Percentiles rank a stretch among this genome's conserved stretches.
phyloP scores from a whole-genome alignment of 2,329 filamentous ascomycete genomes.

The Beauveria sp. region DNA sequence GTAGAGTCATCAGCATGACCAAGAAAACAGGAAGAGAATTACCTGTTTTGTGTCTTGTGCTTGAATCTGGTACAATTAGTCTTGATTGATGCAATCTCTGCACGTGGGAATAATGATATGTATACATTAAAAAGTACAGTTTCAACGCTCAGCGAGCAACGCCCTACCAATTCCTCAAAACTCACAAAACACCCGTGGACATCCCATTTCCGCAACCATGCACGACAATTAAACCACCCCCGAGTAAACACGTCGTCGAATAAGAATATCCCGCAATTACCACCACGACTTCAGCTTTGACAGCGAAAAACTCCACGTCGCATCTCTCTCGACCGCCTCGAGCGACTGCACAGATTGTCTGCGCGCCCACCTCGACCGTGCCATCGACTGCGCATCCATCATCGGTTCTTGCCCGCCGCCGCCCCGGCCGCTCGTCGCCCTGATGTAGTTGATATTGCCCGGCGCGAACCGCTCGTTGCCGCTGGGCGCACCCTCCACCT shows the following conservation, averaged over 20 bases:
- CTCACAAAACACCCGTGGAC: not conserved
- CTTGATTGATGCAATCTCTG: not conserved
- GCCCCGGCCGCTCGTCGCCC: not conserved
- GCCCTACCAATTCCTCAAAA: not conserved
- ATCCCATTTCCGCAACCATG: not conserved
- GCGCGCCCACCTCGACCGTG: not conserved
- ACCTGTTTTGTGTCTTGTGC: not conserved
- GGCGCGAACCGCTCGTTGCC: not conserved
- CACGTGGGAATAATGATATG: not conserved
- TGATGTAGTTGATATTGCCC: slow-evolving; percentile 2
- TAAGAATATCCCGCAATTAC: not conserved
- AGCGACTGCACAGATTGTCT: slow-evolving; percentile 1
- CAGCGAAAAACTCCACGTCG: not conserved
- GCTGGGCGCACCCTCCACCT: no score
- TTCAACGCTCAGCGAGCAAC: not conserved
- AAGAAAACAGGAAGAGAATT: not conserved
- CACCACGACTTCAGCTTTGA: not conserved
- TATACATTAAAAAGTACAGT: not conserved
- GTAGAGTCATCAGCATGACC: not conserved
- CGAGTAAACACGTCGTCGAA: not conserved
- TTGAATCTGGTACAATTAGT: not conserved
- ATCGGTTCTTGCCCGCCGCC: no score
- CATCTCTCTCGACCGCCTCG: not conserved
- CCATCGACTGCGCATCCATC: not conserved
- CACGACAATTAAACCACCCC: not conserved